phyloP scores from a whole-genome alignment of 139 green algal species.

The Closterium sp. region DNA sequence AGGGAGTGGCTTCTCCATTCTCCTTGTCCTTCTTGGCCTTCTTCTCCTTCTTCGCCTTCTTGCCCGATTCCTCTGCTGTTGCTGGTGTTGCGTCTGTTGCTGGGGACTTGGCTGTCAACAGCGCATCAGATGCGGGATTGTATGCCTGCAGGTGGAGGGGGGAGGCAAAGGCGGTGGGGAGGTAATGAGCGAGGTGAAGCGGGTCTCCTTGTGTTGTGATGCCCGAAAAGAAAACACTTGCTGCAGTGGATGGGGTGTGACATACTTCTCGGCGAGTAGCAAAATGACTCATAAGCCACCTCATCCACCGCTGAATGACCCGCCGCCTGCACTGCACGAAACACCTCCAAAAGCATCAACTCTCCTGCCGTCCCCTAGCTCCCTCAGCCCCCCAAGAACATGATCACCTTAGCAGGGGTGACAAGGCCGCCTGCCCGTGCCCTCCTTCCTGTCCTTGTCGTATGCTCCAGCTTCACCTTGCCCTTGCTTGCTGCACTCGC shows the following conservation, averaged over 20 bases:
- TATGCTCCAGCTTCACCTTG: slow-evolving; percentile 50
- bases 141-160: slow-evolving; percentile 19
- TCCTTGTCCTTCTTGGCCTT: slow-evolving; percentile 59
- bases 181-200: not conserved
- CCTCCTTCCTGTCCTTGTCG: slow-evolving; percentile 33
- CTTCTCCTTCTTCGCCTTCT: slow-evolving; percentile 60
- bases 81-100: slow-evolving; percentile 21
- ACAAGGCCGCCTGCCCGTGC: not conserved
- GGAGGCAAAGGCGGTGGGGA: not conserved
- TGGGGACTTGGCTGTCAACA: not conserved
- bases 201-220: no score
- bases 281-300: no score
- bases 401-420: not conserved
- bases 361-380: no score
- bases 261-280: no score
- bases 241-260: no score
- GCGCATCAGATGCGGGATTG: slow-evolving; percentile 8
- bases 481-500: slow-evolving; percentile 45
- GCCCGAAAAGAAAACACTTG: no score
- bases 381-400: no score
- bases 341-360: no score
- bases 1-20: not conserved
- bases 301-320: no score
- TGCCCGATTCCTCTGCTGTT: slow-evolving; percentile 74
- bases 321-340: slow-evolving; percentile 24